Percentiles rank a stretch among this genome's conserved stretches.
phyloP scores from a whole-genome alignment of 192 early-diverging fungal genomes.

The Backusella westeae region DNA sequence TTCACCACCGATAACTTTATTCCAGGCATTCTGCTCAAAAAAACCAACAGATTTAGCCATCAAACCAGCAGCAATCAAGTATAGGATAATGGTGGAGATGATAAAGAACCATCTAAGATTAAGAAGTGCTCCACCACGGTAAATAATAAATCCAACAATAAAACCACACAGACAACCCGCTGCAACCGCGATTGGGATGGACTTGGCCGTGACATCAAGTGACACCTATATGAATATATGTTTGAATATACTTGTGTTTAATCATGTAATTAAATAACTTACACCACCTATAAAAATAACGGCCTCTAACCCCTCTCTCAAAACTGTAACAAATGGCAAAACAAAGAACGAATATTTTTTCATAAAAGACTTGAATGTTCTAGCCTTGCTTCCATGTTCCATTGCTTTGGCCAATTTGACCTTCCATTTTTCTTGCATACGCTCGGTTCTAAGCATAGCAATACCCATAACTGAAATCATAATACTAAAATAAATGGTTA shows the following conservation, averaged over 20 bases:
- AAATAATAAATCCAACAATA: slow-evolving; percentile 73
- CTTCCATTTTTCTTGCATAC: slow-evolving; percentile 79
- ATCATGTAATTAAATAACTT: slow-evolving; percentile 21
- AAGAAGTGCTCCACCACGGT: slow-evolving; percentile 65
- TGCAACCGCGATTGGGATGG: slow-evolving; percentile 82
- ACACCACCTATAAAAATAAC: slow-evolving; percentile 89
- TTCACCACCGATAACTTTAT: slow-evolving; percentile 61
- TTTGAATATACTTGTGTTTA: not conserved
- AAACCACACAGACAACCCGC: slow-evolving; percentile 66
- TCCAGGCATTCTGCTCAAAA: slow-evolving; percentile 69
- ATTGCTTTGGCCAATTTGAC: slow-evolving; percentile 37
- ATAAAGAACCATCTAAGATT: slow-evolving; percentile 80
- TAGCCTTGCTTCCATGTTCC: slow-evolving; percentile 20
- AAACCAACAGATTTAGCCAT: slow-evolving; percentile 62
- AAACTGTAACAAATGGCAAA: slow-evolving; percentile 81
- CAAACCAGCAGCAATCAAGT: slow-evolving; percentile 82
- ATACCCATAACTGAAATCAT: slow-evolving; percentile 82
- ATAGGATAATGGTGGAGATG: slow-evolving; percentile 64
- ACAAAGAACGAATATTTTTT: slow-evolving; percentile 73
- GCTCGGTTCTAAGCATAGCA: slow-evolving; percentile 72
- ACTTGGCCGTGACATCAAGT: slow-evolving; percentile 55
- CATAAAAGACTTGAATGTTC: slow-evolving; percentile 38
- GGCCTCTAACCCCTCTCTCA: slow-evolving; percentile 89
- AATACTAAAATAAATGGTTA: slow-evolving; percentile 40
- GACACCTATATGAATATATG: slow-evolving; percentile 42